Evolutionary conservation across 352 stramenopile genomes (phyloP).

Genomic region (Pythium grandisporangium): DNA sequence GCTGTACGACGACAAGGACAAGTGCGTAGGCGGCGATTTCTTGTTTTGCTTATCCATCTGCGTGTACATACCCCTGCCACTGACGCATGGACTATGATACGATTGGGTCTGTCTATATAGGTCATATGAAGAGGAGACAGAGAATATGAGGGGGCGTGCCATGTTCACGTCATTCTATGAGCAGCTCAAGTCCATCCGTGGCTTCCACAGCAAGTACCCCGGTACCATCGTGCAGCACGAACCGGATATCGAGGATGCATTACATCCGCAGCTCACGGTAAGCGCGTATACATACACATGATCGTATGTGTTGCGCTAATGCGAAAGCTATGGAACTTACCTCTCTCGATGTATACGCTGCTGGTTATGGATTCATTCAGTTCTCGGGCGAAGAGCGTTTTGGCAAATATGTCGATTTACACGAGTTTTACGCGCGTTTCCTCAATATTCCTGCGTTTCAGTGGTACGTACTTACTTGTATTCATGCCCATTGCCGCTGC

Average conservation of each 20-base stretch:
- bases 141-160: conserved; percentile 61
- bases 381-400: conserved; percentile 87
- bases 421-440: conserved; percentile 75
- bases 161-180: conserved; percentile 88
- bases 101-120: conserved; percentile 23
- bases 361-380: conserved; percentile 13
- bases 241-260: conserved; percentile 39
- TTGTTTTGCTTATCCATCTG: no score
- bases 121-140: conserved; percentile 68
- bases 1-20: conserved; percentile 79
- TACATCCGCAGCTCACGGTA: conserved; percentile 55
- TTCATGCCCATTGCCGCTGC: no score
- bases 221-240: conserved; percentile 60
- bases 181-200: conserved; percentile 76
- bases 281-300: no score
- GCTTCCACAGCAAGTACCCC: conserved; percentile 82
- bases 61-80: no score
- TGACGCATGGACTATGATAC: no score
- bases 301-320: no score
- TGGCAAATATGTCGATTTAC: conserved; percentile 87
- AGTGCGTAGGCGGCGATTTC: conserved; percentile 18
- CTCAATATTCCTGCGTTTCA: conserved; percentile 69
- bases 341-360: no score
- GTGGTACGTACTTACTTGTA: conserved; percentile 18
- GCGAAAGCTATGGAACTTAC: no score